Conservation (phyloP, 129 eudicot species). For the Solidago caesia region DNA sequence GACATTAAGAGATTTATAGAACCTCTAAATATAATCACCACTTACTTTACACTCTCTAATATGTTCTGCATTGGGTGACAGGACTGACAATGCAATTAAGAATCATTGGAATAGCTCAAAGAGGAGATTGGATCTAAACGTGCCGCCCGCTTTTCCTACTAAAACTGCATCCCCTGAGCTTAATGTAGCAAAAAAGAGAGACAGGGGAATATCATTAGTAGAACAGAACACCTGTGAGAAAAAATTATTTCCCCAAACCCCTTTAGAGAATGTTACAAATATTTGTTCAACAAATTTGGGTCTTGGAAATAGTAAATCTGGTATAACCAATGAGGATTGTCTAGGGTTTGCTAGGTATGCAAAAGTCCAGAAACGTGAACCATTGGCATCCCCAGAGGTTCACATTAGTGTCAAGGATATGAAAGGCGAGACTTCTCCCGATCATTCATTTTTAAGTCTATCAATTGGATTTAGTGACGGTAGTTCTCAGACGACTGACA, state of each 20-base stretch:
- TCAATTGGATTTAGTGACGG: slow-evolving; percentile 41
- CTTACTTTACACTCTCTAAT: slow-evolving; percentile 17
- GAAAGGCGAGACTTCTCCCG: slow-evolving; percentile 35
- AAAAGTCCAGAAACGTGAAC: slow-evolving; percentile 25
- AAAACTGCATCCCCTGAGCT: slow-evolving; percentile 33
- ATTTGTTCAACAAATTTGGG: slow-evolving; percentile 52
- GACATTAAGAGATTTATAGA: background rate
- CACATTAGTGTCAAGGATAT: slow-evolving; percentile 48
- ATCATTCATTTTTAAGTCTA: slow-evolving; percentile 45
- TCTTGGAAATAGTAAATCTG: background rate
- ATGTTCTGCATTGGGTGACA: slow-evolving; percentile 31
- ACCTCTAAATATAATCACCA: background rate
- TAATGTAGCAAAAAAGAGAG: slow-evolving; percentile 22
- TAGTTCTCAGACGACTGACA: slow-evolving; percentile 28
- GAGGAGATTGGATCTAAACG: slow-evolving; percentile 54
- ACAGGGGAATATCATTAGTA: slow-evolving; percentile 10
- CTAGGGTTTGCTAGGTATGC: slow-evolving; percentile 32
- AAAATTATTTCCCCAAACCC: background rate
- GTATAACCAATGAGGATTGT: slow-evolving; percentile 10
- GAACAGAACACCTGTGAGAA: slow-evolving; percentile 27
- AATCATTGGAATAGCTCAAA: slow-evolving; percentile 93
- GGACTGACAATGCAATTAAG: slow-evolving; percentile 93
- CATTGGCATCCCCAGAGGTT: slow-evolving; percentile 17
- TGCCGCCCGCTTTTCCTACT: slow-evolving; percentile 38
- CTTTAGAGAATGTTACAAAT: slow-evolving; percentile 5